Evolutionary conservation across 306 rosid genomes (phyloP).

Genomic region (Dryas drummondii): DNA sequence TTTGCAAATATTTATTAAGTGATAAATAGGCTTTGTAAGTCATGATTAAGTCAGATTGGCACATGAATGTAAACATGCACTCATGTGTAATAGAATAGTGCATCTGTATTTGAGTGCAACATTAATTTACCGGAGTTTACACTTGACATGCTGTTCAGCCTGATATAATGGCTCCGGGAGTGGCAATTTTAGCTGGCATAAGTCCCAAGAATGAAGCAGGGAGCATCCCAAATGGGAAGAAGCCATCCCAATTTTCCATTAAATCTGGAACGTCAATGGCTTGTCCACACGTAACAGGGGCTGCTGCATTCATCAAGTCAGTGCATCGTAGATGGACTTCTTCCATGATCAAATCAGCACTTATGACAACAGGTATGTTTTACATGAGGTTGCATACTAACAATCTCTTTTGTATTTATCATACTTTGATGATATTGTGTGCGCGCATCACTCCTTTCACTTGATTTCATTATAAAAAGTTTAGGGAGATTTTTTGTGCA

Average conservation of each 20-base stretch:
- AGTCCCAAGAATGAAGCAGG: constrained; percentile 60
- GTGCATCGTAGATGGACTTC: constrained; percentile 62
- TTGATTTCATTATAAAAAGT: not conserved
- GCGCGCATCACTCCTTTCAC: not conserved
- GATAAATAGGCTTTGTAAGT: not conserved
- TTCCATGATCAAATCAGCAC: constrained; percentile 89
- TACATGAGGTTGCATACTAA: not conserved
- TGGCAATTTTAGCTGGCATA: constrained; percentile 70
- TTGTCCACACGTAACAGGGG: constrained; percentile 93
- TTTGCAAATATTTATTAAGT: not conserved
- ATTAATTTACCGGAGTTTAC: not conserved
- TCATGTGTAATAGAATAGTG: not conserved
- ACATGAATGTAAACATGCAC: not conserved
- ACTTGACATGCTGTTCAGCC: constrained; percentile 50
- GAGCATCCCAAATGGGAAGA: constrained; percentile 54
- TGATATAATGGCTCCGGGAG: constrained; percentile 91
- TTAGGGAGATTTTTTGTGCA: not conserved
- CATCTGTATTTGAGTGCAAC: not conserved
- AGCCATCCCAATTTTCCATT: constrained; percentile 55
- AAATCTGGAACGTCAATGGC: constrained; percentile 96
- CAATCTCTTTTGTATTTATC: not conserved
- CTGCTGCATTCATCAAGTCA: constrained; percentile 79
- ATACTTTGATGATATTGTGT: not conserved
- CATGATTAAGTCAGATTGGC: not conserved
- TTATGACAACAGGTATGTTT: constrained; percentile 84